phyloP scores from a whole-genome alignment of 768 basidiomycete species.

The Leucogyrophana mollusca region DNA sequence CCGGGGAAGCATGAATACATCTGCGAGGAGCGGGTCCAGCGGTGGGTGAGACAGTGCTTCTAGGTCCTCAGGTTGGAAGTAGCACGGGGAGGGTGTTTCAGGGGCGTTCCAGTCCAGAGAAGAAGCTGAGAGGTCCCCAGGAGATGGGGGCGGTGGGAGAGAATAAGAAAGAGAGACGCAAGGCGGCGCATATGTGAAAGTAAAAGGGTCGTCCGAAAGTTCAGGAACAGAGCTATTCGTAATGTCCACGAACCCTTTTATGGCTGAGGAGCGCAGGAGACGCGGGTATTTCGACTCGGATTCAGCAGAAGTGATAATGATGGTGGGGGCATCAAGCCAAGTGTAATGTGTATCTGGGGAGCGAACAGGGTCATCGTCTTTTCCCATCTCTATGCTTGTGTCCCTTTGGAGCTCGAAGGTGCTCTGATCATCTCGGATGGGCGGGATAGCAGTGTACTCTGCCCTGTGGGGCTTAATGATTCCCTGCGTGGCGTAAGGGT shows the following conservation, averaged over 20 bases:
- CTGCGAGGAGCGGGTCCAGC: conserved; percentile 21
- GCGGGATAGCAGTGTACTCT: not conserved
- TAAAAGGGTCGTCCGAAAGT: conserved; percentile 15
- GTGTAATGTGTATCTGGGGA: not conserved
- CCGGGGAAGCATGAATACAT: conserved; percentile 18
- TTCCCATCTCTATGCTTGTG: not conserved
- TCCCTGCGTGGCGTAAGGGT: conserved; percentile 5
- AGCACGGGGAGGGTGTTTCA: conserved; percentile 25
- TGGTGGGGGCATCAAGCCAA: conserved; percentile 13
- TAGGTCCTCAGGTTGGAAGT: conserved; percentile 21
- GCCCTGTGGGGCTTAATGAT: conserved; percentile 3
- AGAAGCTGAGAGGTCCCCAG: not conserved
- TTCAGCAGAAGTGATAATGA: conserved; percentile 23
- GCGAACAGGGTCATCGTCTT: not conserved
- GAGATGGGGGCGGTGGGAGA: conserved; percentile 9
- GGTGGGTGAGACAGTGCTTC: conserved; percentile 23
- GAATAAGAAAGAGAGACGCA: conserved; percentile 9
- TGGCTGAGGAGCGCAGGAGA: conserved; percentile 9
- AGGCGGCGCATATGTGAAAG: not conserved
- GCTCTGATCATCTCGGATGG: not conserved
- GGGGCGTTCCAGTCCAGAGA: conserved; percentile 7
- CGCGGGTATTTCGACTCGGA: conserved; percentile 19
- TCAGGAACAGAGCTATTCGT: conserved; percentile 7
- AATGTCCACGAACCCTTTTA: conserved; percentile 8
- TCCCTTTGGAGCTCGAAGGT: not conserved